Base-by-base conservation (phyloP, 2,329 filamentous ascomycete genomes). In the Fusarium secorum region DNA sequence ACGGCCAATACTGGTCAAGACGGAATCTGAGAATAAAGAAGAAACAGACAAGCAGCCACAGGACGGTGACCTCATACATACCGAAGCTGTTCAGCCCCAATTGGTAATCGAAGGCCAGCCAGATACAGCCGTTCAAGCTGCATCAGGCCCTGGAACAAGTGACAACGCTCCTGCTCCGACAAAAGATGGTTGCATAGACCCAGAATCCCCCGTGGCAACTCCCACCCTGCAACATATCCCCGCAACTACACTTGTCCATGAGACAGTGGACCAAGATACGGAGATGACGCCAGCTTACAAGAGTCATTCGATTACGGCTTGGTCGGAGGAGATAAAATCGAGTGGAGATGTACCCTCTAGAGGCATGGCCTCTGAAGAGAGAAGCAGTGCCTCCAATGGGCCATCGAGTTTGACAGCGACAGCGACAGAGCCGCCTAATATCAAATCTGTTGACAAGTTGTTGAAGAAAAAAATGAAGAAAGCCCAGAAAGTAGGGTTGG, bases 391-490 rank as follows among this genome's bases (percentile, higher is more conserved):
- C 15, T 17, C 45, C 30, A 33, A 44, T 36, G 24, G 13, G 32
- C 35, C 36, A 18, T 35, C 57, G 28, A 36, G 20, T 39, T 35
- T 28, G 35, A 39, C 26, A 17, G 32, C 42, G 11, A 42, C 41
- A 57, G 30, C 41, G 20, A 38, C 20, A 57, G 44, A 51, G 41
- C 33, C n/a, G 14, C 7, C 28, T 24, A 39, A 35, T 4, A 39
- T 22, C n/a, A 30, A 30, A 17, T 53, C 33, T 26, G 22, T 67
- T 20, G 45, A 66, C 8, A 77, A 78, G 62, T 76, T 75, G 62
- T 72, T 73, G 22, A 80, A 78, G 63, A 79, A 81, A 60, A 76
- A 82, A 45, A 81, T 79, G 70, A 81, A 79, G 60, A 79, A 80
- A 67, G 76, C 76, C 14, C 78, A 80, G 70, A 80, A 79, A 49